Evolutionary conservation across 176 grass and related monocot genomes (phyloP).

Genomic region (Canna indica): DNA sequence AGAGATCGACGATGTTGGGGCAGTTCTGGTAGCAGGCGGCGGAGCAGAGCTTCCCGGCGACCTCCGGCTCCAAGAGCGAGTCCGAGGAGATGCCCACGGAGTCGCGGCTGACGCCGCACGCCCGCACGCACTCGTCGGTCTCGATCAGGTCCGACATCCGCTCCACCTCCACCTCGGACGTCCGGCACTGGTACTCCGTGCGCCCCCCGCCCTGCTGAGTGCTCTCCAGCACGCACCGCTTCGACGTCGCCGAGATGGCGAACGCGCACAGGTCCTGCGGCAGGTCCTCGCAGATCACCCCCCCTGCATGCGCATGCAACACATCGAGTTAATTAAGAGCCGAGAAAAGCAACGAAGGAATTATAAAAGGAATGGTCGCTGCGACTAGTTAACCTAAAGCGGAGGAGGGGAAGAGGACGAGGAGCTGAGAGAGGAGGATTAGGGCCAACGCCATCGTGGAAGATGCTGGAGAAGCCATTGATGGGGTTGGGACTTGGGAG

Average conservation of each 20-base stretch:
- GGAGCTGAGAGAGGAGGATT: background rate
- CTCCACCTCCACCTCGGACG: conserved; percentile 48
- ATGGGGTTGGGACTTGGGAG: too few relatives aligned
- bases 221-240: conserved; percentile 68
- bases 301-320: background rate
- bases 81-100: conserved; percentile 70
- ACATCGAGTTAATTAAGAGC: background rate
- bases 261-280: conserved; percentile 49
- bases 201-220: conserved; percentile 15
- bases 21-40: conserved; percentile 37
- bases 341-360: too few relatives aligned
- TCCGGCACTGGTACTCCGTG: conserved; percentile 54
- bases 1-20: conserved; percentile 78
- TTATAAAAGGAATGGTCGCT: too few relatives aligned
- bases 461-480: background rate
- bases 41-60: conserved; percentile 41
- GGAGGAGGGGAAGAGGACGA: background rate
- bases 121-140: conserved; percentile 38
- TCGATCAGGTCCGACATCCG: conserved; percentile 30
- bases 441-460: conserved; percentile 2
- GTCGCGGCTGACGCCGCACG: conserved; percentile 54
- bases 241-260: conserved; percentile 51
- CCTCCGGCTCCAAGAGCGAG: conserved; percentile 40
- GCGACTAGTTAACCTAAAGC: background rate
- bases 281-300: conserved; percentile 66